These are phyloP conservation scores for Aspergillus udagawae DNA, from an alignment of 2,329 filamentous ascomycete genomes.

Conservation along the genomic window DNA sequence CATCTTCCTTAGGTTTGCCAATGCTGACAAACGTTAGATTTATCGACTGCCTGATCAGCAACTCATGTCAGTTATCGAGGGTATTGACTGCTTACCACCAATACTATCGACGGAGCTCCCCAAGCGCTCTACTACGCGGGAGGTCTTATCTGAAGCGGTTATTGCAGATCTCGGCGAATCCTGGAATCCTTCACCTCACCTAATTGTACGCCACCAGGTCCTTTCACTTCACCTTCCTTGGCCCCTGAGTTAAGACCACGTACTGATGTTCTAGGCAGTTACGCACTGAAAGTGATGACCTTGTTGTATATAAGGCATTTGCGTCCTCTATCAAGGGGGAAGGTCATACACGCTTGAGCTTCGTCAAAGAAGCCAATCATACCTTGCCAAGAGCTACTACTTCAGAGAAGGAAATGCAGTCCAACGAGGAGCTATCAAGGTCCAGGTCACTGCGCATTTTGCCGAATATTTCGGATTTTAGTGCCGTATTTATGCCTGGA, in stretches of 20 bases:
- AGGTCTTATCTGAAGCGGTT: conserved; percentile 72
- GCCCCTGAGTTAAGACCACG: background rate
- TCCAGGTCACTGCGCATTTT: conserved; percentile 44
- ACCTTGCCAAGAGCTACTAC: conserved; percentile 58
- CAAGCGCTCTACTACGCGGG: conserved; percentile 67
- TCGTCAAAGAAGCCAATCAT: conserved; percentile 70
- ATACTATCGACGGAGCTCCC: conserved; percentile 68
- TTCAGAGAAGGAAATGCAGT: conserved; percentile 46
- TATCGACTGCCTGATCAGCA: conserved; percentile 73
- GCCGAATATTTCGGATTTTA: conserved; percentile 64
- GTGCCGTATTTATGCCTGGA: conserved; percentile 77
- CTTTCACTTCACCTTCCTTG: background rate
- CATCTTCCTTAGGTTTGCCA: background rate
- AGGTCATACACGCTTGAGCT: conserved; percentile 52
- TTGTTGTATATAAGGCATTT: conserved; percentile 83
- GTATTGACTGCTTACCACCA: conserved; percentile 72
- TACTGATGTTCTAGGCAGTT: conserved; percentile 47
- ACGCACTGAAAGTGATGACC: conserved; percentile 73
- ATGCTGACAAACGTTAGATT: conserved; percentile 49
- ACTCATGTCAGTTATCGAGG: conserved; percentile 70
- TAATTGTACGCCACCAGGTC: conserved; percentile 62
- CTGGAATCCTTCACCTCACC: conserved; percentile 66
- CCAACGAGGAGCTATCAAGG: conserved; percentile 24
- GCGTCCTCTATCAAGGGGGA: conserved; percentile 34
- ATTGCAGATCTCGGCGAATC: conserved; percentile 80